Base-by-base conservation (phyloP, 306 rosid species). In the Heteromeles arbutifolia region DNA sequence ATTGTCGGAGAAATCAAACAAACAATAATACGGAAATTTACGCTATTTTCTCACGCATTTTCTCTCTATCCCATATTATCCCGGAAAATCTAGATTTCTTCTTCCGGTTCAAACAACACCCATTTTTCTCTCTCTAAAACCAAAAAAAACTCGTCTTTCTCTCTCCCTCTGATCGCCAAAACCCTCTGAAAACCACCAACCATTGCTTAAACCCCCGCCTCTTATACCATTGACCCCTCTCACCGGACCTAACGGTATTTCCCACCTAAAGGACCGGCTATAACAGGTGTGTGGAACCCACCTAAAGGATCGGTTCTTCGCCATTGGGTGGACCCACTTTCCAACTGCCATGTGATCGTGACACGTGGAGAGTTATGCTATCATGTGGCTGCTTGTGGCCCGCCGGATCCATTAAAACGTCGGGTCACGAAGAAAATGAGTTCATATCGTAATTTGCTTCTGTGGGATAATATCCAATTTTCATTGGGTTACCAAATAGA, bases 231-330 rank as follows among this genome's bases (percentile, higher is more conserved):
- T 86, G 91, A 89, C 91, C 87, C 44, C 68, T 6, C n/a, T 81
- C 14, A 85, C 98, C 85, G 90, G 82, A 72, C 84, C 87, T 59
- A 71, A 73, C 90, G 89, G 92, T 91, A 17, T 64, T 67, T 59
- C 31, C 67, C 4, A 5, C 4, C 65, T 8, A 15, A 45, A 54
- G 28, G 44, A 87, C 96, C 75, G 90, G 87, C 80, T 83, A 79
- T 79, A 71, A 78, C 63, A 76, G 90, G 96, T 86, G 71, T 65
- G 54, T 44, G 53, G 79, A 83, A 86, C 67, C 84, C 84, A 86
- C 85, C 78, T 54, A 28, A 81, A 85, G 75, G 97, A 89, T 93
- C 86, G 85, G 93, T 91, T 93, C 98, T 81, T 77, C 83, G 85
- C 90, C 54, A 56, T 56, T 82, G 74, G 79, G 82, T 82, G 86